A percentile compares a stretch with the other conserved stretches of the same genome.
phyloP scores from a whole-genome alignment of 257 asterid species.

The Capsicum pubescens region DNA sequence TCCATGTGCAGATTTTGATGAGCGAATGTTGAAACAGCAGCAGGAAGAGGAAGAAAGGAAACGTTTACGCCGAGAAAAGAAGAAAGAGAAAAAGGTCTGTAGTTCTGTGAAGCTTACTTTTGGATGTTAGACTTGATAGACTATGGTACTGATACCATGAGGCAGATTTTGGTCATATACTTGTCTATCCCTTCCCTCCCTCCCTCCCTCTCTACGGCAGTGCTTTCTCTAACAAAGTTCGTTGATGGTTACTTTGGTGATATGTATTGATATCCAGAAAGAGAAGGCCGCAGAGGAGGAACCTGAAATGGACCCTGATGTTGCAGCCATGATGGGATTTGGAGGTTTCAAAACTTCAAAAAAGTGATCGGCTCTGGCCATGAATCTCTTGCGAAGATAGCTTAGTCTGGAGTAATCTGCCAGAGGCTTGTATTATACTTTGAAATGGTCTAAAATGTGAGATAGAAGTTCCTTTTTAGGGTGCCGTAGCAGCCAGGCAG shows the following conservation, averaged over 20 bases:
- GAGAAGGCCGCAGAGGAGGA: constrained; percentile 89
- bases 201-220: background rate
- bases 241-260: background rate
- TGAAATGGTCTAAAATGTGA: background rate
- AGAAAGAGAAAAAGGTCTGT: constrained; percentile 95
- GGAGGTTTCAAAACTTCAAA: constrained; percentile 91
- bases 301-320: constrained; percentile 87
- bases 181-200: background rate
- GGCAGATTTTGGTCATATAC: background rate
- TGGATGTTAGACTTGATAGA: background rate
- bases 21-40: constrained; percentile 85
- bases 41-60: constrained; percentile 98
- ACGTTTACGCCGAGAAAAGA: constrained; percentile 88
- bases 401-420: constrained; percentile 26
- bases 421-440: background rate
- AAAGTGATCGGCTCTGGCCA: constrained; percentile 49
- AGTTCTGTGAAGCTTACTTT: constrained; percentile 7
- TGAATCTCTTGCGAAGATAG: background rate
- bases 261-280: constrained; percentile 52
- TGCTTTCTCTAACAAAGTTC: constrained; percentile 14
- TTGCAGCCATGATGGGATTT: constrained; percentile 97
- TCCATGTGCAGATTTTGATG: constrained; percentile 72
- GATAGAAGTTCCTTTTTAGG: constrained; percentile 5
- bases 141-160: background rate
- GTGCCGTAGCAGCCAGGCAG: background rate